A percentile compares a stretch with the other conserved stretches of the same genome.
Evolutionary conservation across 495 filamentous ascomycete genomes (phyloP).

Genomic region (Hypoxylon fragiforme): DNA sequence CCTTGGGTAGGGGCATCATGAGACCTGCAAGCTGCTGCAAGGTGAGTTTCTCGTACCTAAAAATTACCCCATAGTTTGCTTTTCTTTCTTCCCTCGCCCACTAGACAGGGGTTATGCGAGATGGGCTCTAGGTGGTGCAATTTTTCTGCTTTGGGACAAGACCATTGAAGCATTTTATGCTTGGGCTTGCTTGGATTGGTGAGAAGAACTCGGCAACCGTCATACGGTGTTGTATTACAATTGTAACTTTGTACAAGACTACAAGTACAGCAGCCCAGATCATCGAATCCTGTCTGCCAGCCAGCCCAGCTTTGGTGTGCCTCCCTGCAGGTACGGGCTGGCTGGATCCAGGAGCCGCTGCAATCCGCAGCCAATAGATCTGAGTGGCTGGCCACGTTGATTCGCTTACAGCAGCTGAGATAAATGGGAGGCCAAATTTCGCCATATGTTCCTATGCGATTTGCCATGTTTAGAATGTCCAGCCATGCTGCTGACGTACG

Average conservation of each 20-base stretch:
- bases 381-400: constrained; percentile 12
- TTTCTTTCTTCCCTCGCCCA: constrained; percentile 28
- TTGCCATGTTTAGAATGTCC: constrained; percentile 30
- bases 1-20: constrained; percentile 34
- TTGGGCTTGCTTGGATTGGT: no score
- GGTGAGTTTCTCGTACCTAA: constrained; percentile 40
- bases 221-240: no score
- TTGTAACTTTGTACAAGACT: no score
- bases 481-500: no score
- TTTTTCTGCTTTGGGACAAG: constrained; percentile 23
- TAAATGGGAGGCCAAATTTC: constrained; percentile 17
- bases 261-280: no score
- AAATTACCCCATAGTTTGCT: constrained; percentile 45
- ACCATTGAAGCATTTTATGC: no score
- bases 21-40: constrained; percentile 22
- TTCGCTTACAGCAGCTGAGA: constrained; percentile 23
- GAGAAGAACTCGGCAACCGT: constrained; percentile 13
- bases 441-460: constrained; percentile 22
- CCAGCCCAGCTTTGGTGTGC: no score
- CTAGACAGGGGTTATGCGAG: constrained; percentile 25
- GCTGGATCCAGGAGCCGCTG: constrained; percentile 28
- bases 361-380: constrained; percentile 20
- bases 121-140: constrained; percentile 27
- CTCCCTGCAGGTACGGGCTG: constrained; percentile 30
- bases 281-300: background rate